Base-by-base conservation (phyloP, 345 rosid species). In the Boechera stricta region DNA sequence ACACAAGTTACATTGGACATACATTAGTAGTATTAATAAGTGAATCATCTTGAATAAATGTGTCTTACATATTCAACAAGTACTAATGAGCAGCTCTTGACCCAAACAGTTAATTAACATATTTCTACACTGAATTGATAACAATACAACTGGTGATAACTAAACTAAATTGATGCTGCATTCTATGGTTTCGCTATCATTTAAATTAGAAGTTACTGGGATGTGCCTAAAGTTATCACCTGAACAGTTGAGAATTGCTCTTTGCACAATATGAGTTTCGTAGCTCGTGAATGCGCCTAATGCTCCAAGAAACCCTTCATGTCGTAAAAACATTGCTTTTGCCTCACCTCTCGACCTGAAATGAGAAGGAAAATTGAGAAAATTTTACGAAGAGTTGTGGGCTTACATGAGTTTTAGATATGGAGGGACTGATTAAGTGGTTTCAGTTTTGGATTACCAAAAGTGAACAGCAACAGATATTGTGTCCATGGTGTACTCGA, bases 281-380 rank as follows among this genome's bases (percentile, higher is more conserved):
- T 85, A 86, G 81, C 91, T 86, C 35, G 75, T 72, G 79, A 86
- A 86, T 45, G 98, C 95, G 15, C 98, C 97, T 80, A 89, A 58
- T 15, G 90, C 94, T 65, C 98, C 98, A 51, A 93, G 88, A 86
- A 93, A 91, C 39, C 97, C 98, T 86, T 89, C 97, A 59, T 93
- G 97, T 59, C 79, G 69, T 71, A 91, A 76, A 72, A 89, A 93
- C 96, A 91, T 86, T 64, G 98, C 97, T 77, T 89, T 78, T 4
- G 94, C 97, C 67, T 89, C 97, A 3, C 98, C 97, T 85, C 90
- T 93, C 7, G 94, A 91, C 97, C 98, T 89, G 78, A 31, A 74
- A 61, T 65, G 15, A 59, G 7, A 58, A 8, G 10, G 24, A 39
- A 61, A 35, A 12, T 41, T 29, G 13, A 31, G 16, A 39, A 24